Base-by-base conservation (phyloP, 2,329 filamentous ascomycete genomes). In the Nemania sp. region DNA sequence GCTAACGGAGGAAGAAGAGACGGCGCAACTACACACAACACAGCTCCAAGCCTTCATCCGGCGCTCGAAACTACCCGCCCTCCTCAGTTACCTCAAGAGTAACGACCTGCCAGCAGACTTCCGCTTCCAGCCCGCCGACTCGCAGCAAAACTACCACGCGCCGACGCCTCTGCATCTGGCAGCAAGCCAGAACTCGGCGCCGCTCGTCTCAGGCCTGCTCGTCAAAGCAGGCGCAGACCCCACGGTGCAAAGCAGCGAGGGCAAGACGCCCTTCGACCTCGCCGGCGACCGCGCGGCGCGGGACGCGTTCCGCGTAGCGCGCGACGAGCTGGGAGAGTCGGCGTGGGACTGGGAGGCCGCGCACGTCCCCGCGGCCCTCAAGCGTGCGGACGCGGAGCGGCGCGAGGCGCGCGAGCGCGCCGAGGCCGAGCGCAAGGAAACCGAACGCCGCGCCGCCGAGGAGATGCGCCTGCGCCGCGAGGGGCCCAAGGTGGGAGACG, bases 281-380 rank as follows among this genome's bases (percentile, higher is more conserved):
- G 87, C 91, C 0, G 92, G 94, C 43, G 92, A 98, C 73, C 86
- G 92, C 4, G 77, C 88, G 2, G 97, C 93, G 0, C 87, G 94
- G 1, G 93, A 98, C 72, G 91, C 93, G 0, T 99, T 99, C 78
- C 90, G 95, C 1, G 86, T 97, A 2, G 92, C 92, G 3, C 89
- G 95, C 6, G 83, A 86, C 34, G 90, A 96, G 71, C 80, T 97
- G 1, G 93, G 92, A 15, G 92, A 96, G 72, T 73, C 74, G 0
- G 83, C 80, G 17, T 96, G 89, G 86, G 78, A 91, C 66, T 99
- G 95, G 95, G 86, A 90, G 3, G 80, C 78, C 0, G 88, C 92
- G 1, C 84, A 84, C 25, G 86, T 99, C 0, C 92, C 93, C 0
- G 70, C 87, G 0, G 79, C 89, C 0, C 78, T 99, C 49, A 87